These are phyloP conservation scores for Volutella citrinella DNA, from an alignment of 2,329 filamentous ascomycete species.

Conservation along the genomic window DNA sequence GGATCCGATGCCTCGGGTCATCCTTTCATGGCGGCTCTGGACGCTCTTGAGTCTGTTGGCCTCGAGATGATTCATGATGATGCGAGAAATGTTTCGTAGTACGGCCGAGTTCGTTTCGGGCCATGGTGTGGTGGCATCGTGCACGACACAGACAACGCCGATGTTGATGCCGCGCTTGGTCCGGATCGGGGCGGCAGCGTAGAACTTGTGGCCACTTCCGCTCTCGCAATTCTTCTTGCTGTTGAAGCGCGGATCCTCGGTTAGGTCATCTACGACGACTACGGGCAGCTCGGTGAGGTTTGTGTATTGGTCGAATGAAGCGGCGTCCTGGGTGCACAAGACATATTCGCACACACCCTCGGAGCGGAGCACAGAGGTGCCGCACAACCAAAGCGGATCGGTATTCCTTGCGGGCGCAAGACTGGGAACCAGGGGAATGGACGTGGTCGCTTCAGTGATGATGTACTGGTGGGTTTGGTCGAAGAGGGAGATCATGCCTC, in stretches of 20 bases:
- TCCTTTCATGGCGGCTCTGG: slow-evolving; percentile 32
- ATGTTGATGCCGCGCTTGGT: slow-evolving; percentile 38
- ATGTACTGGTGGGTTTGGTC: slow-evolving; percentile 46
- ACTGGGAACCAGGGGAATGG: slow-evolving; percentile 31
- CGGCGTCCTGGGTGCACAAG: neutral
- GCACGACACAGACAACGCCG: slow-evolving; percentile 35
- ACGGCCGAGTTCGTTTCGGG: slow-evolving; percentile 22
- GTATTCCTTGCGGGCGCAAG: slow-evolving; percentile 5
- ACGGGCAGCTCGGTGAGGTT: slow-evolving; percentile 25
- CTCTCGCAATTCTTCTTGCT: slow-evolving; percentile 17
- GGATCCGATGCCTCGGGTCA: slow-evolving; percentile 36
- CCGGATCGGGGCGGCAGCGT: slow-evolving; percentile 39
- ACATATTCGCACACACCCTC: neutral
- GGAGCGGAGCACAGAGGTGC: slow-evolving; percentile 25
- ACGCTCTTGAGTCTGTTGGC: slow-evolving; percentile 23
- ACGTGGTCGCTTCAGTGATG: slow-evolving; percentile 46
- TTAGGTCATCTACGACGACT: slow-evolving; percentile 32
- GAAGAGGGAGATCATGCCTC: slow-evolving; percentile 50
- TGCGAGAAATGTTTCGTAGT: slow-evolving; percentile 26
- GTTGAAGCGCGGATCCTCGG: slow-evolving; percentile 26
- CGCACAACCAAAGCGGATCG: slow-evolving; percentile 21
- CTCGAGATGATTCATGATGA: slow-evolving; percentile 37
- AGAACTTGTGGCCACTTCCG: slow-evolving; percentile 29
- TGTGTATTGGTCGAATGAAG: neutral
- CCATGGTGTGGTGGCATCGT: slow-evolving; percentile 22